Conservation (phyloP, 495 filamentous ascomycete genomes). For the Penicillium steckii region DNA sequence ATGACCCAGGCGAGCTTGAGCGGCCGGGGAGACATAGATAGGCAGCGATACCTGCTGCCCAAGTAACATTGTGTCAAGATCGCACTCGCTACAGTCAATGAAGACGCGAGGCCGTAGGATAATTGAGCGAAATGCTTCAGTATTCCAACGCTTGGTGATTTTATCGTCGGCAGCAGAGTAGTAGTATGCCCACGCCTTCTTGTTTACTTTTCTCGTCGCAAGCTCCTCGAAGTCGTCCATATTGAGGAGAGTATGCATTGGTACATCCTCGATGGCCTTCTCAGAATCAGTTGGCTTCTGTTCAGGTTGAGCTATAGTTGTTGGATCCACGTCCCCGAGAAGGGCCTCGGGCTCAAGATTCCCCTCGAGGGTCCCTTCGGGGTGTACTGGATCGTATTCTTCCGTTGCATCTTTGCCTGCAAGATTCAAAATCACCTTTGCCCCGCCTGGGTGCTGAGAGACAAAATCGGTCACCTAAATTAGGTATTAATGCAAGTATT, state of each 20-base stretch:
- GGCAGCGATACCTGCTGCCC: conserved; percentile 68
- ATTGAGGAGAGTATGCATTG: conserved; percentile 74
- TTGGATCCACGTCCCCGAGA: conserved; percentile 70
- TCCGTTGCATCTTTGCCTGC: conserved; percentile 86
- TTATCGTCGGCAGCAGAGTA: conserved; percentile 87
- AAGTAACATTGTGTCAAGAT: conserved; percentile 65
- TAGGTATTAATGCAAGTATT: background rate
- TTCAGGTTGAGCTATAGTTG: conserved; percentile 55
- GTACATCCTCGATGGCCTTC: conserved; percentile 39
- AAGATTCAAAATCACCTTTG: conserved; percentile 81
- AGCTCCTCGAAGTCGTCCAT: conserved; percentile 69
- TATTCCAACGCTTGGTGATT: conserved; percentile 76
- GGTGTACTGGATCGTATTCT: conserved; percentile 91
- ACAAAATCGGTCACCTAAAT: conserved; percentile 70
- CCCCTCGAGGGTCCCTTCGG: conserved; percentile 81
- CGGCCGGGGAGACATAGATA: conserved; percentile 81
- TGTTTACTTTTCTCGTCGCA: conserved; percentile 72
- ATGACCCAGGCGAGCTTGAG: conserved; percentile 87
- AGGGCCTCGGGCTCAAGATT: conserved; percentile 70
- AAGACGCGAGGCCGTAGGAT: conserved; percentile 84
- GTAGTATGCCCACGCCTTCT: conserved; percentile 94
- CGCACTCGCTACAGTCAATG: conserved; percentile 70
- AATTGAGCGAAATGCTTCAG: conserved; percentile 70
- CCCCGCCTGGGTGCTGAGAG: conserved; percentile 77
- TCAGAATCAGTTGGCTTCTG: conserved; percentile 29